These are phyloP conservation scores for Laguncularia racemosa DNA, from an alignment of 345 rosid species.

Conservation along the genomic window DNA sequence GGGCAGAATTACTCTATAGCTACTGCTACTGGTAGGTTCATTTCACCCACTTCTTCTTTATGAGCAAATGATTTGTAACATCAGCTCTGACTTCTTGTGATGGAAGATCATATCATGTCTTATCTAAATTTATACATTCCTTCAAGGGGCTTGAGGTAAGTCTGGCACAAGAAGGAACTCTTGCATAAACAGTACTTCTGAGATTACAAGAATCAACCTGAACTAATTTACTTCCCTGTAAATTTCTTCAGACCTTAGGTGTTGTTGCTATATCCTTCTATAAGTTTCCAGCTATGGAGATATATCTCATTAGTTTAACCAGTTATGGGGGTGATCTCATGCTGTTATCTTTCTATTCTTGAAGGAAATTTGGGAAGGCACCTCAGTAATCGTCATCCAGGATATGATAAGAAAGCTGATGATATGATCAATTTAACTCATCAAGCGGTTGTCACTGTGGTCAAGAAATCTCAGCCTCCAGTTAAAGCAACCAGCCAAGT, in stretches of 20 bases:
- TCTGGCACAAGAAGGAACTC: too few species aligned
- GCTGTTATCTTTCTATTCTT: constrained; percentile 10
- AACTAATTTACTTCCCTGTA: too few species aligned
- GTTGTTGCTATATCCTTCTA: too few species aligned
- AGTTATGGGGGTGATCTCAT: constrained; percentile 2
- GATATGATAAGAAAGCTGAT: constrained; percentile 73
- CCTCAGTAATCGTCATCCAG: constrained; percentile 83
- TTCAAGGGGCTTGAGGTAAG: too few species aligned
- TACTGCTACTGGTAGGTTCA: constrained; percentile 73
- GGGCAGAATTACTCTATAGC: constrained; percentile 91
- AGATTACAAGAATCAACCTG: too few species aligned
- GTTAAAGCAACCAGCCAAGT: constrained; percentile 39
- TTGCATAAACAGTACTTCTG: too few species aligned
- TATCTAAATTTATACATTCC: too few species aligned
- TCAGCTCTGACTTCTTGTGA: background rate
- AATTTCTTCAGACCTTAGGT: too few species aligned
- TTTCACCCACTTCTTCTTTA: background rate
- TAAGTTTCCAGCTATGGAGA: too few species aligned
- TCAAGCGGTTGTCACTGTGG: constrained; percentile 25
- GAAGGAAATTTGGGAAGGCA: constrained; percentile 92
- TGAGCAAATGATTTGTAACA: background rate
- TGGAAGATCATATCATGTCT: too few species aligned
- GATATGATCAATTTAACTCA: constrained; percentile 35
- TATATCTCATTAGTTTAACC: too few species aligned
- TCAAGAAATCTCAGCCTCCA: constrained; percentile 49